Evolutionary conservation across 2,329 filamentous ascomycete genomes (phyloP), one percentile per base, ranked within the genome.

Genomic region (Macrophomina tecta): DNA sequence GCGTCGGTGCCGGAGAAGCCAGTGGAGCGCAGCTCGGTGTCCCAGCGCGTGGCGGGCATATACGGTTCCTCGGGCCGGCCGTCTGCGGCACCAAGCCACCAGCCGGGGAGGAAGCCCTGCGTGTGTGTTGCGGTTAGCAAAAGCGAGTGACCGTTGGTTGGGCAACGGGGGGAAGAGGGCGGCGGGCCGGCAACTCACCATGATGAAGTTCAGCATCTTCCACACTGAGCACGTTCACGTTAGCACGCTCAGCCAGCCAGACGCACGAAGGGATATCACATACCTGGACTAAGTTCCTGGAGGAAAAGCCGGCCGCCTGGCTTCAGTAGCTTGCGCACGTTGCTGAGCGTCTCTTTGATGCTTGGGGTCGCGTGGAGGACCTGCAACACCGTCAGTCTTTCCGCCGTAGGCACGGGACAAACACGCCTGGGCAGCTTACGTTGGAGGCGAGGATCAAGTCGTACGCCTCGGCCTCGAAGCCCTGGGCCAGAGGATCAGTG

Each of bases 231-330:
- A 28, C 51, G 9, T n/a, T 38, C 16, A 14, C 12, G n/a, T 36
- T 16, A 18, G 14, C 51, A 16, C 51, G 16, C 16, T 7, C 16
- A 18, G 51, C 23, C 16, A 23, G 5, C n/a, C n/a, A 23, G 23
- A 51, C 28, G 30, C 16, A 14, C n/a, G 5, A 9, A 36, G 5
- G 4, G 11, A 3, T 14, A 5, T 42, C 7, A 30, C 55, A 28
- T 45, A 60, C 55, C 69, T n/a, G 72, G 53, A 3, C 72, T 75
- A 1, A 81, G 69, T 67, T 86, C 84, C 5, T 80, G 67, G 0
- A 85, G 53, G 1, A 86, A 45, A 0, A 87, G 72, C 45, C 81
- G 79, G 0, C 84, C 84, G 1, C 80, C 82, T 0, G 83, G 80
- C 28, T 71, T 70, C 0, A 77, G 68, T 9, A 77, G 64, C 38